Evolutionary conservation across 1,284 basidiomycete species (phyloP), one percentile per base, ranked within the genome.

Genomic region (Cryptococcus sp.): DNA sequence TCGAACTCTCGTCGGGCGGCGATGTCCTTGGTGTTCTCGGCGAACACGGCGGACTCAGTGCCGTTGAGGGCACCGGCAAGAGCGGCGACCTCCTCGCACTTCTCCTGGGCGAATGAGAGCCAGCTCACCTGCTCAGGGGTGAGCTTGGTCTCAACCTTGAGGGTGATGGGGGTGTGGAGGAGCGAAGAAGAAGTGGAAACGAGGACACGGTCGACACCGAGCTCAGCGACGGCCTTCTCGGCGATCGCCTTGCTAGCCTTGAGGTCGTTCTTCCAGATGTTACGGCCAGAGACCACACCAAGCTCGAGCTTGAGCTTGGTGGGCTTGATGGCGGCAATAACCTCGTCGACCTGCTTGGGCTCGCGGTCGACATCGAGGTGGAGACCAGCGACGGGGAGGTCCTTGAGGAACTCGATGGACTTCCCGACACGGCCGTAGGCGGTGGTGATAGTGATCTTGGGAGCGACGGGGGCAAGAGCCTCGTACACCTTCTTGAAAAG

Each of bases 251-350:
- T 83, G 59, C 91, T 88, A 52, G 85, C 87, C 67, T 83, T 81
- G 72, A 98, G 87, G 81, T 98, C 95, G 63, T 87, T 90, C 86
- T 98, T 99, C 96, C 96, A 99, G 81, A 99, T 92, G 84, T 98
- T 98, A 76, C 96, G 92, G 62, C 96, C 96, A 44, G 96, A 98
- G 64, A 99, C 90, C 63, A 98, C 79, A 81, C 96, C 96, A 64
- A 98, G 87, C 57, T 96, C 98, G 57, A 99, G 83, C 62, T 87
- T 78, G 65, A 94, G 84, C 76, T 81, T 80, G 66, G 89, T 92
- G 61, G 82, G 73, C 83, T 92, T 94, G 78, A 98, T 77, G 59
- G 92, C 92, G 52, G 83, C 82, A 61, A 97, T 65, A 62, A 93
- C 90, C 49, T 83, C 82, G 58, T 91, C 88, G 68, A 99, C 86